These are phyloP conservation scores for Centella asiatica DNA, from an alignment of 129 eudicot species.

Conservation along the genomic window DNA sequence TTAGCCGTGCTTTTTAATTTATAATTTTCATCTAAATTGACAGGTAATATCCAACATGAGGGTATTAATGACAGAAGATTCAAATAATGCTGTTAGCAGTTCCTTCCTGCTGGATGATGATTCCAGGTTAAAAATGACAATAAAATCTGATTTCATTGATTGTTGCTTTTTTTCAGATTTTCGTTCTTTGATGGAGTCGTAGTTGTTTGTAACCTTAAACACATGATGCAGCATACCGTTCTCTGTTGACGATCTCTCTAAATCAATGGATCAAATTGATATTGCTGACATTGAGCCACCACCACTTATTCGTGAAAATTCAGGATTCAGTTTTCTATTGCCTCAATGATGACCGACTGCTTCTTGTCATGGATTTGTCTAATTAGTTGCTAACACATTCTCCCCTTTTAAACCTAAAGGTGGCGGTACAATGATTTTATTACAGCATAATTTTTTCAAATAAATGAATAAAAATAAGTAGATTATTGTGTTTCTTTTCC, in stretches of 20 bases:
- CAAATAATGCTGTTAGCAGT: conserved; percentile 83
- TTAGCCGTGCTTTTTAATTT: not conserved
- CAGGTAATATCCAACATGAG: conserved; percentile 78
- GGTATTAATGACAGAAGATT: conserved; percentile 88
- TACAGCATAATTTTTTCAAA: too few relatives aligned
- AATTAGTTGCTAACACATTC: not conserved
- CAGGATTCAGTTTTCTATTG: conserved; percentile 9
- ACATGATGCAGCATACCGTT: conserved; percentile 5
- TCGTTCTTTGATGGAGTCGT: not conserved
- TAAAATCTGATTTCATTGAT: not conserved
- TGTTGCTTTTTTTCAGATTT: not conserved
- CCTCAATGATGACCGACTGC: not conserved
- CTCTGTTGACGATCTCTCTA: not conserved
- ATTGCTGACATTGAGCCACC: conserved; percentile 7
- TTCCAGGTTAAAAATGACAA: conserved; percentile 51
- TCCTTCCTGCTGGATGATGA: conserved; percentile 93
- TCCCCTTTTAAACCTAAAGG: not conserved
- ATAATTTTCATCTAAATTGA: conserved; percentile 7
- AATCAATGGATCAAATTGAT: conserved; percentile 5
- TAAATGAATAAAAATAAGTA: too few relatives aligned
- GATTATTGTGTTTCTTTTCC: too few relatives aligned
- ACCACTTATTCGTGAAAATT: not conserved
- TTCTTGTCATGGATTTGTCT: not conserved
- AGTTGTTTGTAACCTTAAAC: not conserved
- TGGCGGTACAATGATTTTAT: too few relatives aligned